Percentiles rank a stretch among this genome's conserved stretches.
Evolutionary conservation across 2,329 filamentous ascomycete genomes (phyloP).

Genomic region (Aureobasidium melanogenum): DNA sequence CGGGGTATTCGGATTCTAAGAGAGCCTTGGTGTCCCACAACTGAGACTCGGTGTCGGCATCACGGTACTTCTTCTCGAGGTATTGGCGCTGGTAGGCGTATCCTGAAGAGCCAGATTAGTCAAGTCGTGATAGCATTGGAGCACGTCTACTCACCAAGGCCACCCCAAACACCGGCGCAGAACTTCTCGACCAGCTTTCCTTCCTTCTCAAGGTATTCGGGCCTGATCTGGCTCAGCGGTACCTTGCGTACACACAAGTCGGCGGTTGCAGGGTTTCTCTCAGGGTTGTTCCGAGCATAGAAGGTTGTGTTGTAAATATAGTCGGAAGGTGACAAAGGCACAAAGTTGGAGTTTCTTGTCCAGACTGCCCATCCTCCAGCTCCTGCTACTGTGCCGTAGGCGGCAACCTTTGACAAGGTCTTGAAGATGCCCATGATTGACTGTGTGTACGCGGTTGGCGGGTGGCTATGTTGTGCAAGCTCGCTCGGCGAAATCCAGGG

Average conservation of each 20-base stretch:
- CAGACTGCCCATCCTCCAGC: conserved; percentile 44
- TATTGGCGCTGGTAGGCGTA: conserved; percentile 51
- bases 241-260: conserved; percentile 57
- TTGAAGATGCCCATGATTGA: conserved; percentile 25
- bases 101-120: conserved; percentile 29
- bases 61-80: conserved; percentile 51
- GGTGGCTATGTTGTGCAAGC: not conserved
- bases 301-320: conserved; percentile 50
- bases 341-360: conserved; percentile 47
- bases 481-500: not conserved
- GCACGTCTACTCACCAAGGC: conserved; percentile 41
- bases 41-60: conserved; percentile 47
- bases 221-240: conserved; percentile 54
- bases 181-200: conserved; percentile 55
- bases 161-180: conserved; percentile 59
- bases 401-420: conserved; percentile 22
- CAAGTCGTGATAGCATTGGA: not conserved
- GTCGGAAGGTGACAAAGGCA: conserved; percentile 52
- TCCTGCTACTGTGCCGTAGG: conserved; percentile 33
- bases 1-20: conserved; percentile 47
- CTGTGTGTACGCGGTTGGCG: not conserved
- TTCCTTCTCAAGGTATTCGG: conserved; percentile 54
- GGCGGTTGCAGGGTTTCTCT: conserved; percentile 52
- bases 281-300: conserved; percentile 53
- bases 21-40: conserved; percentile 54